These are phyloP conservation scores for Brasilioporus rufonigricans DNA, from an alignment of 768 basidiomycete species.

Conservation along the genomic window DNA sequence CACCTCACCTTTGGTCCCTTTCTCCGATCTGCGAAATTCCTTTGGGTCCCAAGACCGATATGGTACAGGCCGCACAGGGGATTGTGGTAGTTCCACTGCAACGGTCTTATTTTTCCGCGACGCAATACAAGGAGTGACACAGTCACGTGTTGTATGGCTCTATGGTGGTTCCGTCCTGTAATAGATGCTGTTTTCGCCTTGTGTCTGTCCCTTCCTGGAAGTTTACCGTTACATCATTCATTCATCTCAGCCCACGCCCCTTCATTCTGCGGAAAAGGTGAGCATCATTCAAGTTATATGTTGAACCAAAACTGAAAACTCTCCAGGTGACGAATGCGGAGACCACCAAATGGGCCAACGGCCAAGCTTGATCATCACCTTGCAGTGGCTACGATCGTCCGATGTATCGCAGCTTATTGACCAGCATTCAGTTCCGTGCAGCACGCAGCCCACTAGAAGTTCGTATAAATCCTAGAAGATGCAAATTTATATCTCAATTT, in stretches of 20 bases:
- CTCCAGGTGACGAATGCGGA: neutral
- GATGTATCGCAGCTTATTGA: no score
- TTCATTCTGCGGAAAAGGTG: neutral
- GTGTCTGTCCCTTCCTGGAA: neutral
- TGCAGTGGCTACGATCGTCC: no score
- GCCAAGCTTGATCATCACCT: neutral
- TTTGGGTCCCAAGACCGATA: neutral
- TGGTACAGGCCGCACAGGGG: neutral
- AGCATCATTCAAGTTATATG: neutral
- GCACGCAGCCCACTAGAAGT: no score
- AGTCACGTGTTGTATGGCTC: neutral
- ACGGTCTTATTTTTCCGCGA: neutral
- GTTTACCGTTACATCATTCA: neutral
- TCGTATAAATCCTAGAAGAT: no score
- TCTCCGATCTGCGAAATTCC: no score
- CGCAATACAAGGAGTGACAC: neutral
- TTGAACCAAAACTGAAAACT: neutral
- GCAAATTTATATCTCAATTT: no score
- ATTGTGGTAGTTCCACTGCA: neutral
- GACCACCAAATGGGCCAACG: no score
- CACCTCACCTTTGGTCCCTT: no score
- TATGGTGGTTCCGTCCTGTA: no score
- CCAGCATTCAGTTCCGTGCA: no score
- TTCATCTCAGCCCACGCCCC: neutral
- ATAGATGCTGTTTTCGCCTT: no score